Conservation (phyloP, 495 filamentous ascomycete genomes). For the Baudoinia panamericana region DNA sequence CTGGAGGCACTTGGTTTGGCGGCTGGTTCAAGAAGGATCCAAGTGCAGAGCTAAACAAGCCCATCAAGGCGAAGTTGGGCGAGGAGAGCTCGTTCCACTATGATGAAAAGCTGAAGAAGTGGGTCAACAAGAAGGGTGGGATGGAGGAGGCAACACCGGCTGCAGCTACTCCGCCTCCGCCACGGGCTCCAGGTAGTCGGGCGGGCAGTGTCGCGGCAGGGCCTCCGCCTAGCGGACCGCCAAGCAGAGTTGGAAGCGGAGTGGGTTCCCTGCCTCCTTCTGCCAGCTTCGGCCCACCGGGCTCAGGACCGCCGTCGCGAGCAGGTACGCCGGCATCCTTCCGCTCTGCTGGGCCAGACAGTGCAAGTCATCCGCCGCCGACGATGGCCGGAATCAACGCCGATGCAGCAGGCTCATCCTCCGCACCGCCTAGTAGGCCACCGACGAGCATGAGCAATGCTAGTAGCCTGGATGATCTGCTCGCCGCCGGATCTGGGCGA, state of each 20-base stretch:
- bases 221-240: conserved; percentile 16
- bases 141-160: conserved; percentile 27
- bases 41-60: conserved; percentile 42
- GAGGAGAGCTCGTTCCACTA: conserved; percentile 89
- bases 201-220: conserved; percentile 12
- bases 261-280: neutral
- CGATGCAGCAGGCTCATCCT: conserved; percentile 8
- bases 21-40: conserved; percentile 60
- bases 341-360: neutral
- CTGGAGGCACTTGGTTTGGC: conserved; percentile 55
- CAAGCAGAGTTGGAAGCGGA: conserved; percentile 12
- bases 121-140: conserved; percentile 88
- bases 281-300: conserved; percentile 1
- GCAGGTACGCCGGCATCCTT: conserved; percentile 11
- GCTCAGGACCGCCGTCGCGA: conserved; percentile 16
- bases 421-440: conserved; percentile 27
- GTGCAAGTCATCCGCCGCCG: conserved; percentile 1
- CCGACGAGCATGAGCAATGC: conserved; percentile 56
- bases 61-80: conserved; percentile 87
- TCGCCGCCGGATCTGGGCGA: conserved; percentile 50
- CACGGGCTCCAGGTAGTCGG: conserved; percentile 21
- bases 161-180: conserved; percentile 34
- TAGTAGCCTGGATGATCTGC: conserved; percentile 72
- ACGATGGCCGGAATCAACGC: conserved; percentile 5
- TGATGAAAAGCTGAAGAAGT: conserved; percentile 86